Evolutionary conservation across 2,329 filamentous ascomycete species (phyloP).

Genomic region (Phyllosticta citribraziliensis): DNA sequence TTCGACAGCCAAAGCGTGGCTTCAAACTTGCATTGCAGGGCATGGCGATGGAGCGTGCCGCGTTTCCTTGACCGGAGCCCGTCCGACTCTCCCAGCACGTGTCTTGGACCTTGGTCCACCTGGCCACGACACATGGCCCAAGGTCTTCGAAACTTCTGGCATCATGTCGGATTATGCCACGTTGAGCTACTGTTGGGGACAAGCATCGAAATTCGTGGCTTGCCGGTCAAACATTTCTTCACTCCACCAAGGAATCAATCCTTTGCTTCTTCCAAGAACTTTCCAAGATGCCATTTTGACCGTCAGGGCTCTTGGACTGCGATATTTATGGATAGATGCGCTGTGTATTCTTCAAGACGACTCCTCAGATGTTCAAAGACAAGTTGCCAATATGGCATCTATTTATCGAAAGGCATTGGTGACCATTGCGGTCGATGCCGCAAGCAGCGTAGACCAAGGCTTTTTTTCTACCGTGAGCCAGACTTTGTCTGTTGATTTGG

Average conservation of each 20-base stretch:
- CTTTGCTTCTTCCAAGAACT: background rate
- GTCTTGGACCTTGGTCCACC: background rate
- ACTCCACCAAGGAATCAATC: background rate
- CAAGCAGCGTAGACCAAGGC: background rate
- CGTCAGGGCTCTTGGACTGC: background rate
- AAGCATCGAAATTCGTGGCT: background rate
- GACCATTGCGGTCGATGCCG: background rate
- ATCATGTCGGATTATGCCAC: background rate
- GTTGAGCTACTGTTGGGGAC: conserved; percentile 4
- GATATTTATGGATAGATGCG: conserved; percentile 9
- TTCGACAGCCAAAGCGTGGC: background rate
- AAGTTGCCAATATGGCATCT: background rate
- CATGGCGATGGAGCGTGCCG: background rate
- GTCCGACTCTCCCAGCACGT: background rate
- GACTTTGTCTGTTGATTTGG: background rate
- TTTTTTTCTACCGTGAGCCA: background rate
- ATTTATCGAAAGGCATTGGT: background rate
- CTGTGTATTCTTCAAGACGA: conserved; percentile 11
- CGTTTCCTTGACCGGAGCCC: background rate
- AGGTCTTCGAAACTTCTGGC: background rate
- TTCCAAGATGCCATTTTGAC: background rate
- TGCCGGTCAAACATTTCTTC: background rate
- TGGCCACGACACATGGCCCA: background rate
- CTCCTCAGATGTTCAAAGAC: background rate
- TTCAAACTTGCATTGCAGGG: background rate